Evolutionary conservation across 129 eudicot species (phyloP).

Genomic region (Heracleum sosnowskyi): DNA sequence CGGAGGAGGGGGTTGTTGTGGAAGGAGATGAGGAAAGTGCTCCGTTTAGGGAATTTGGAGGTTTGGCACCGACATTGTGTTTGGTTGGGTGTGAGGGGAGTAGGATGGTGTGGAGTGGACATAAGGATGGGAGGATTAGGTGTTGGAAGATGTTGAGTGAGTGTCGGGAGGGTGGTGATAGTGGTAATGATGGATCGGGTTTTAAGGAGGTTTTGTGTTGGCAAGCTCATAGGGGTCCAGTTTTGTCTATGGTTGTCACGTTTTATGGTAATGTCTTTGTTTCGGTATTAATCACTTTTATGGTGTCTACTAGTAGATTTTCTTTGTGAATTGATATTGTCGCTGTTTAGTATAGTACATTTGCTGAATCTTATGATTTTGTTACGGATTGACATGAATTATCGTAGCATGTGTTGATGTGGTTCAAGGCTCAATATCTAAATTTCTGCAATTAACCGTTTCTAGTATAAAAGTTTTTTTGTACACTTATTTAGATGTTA

Average conservation of each 20-base stretch:
- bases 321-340: background rate
- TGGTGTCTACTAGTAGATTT: background rate
- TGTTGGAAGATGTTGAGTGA: conserved; percentile 64
- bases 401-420: background rate
- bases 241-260: conserved; percentile 64
- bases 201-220: conserved; percentile 58
- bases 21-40: conserved; percentile 55
- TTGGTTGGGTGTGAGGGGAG: conserved; percentile 67
- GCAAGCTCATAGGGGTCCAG: conserved; percentile 92
- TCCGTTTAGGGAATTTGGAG: conserved; percentile 40
- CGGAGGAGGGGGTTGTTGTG: conserved; percentile 14
- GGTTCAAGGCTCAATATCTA: background rate
- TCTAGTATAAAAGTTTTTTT: background rate
- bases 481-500: background rate
- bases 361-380: too few relatives aligned
- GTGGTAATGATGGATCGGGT: conserved; percentile 2
- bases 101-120: conserved; percentile 89
- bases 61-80: conserved; percentile 44
- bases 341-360: background rate
- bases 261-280: conserved; percentile 48
- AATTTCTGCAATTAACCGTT: background rate
- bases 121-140: conserved; percentile 75
- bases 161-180: background rate
- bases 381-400: background rate
- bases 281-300: too few relatives aligned